phyloP scores from a whole-genome alignment of 2,329 filamentous ascomycete species.

The Sporothrix sp. region DNA sequence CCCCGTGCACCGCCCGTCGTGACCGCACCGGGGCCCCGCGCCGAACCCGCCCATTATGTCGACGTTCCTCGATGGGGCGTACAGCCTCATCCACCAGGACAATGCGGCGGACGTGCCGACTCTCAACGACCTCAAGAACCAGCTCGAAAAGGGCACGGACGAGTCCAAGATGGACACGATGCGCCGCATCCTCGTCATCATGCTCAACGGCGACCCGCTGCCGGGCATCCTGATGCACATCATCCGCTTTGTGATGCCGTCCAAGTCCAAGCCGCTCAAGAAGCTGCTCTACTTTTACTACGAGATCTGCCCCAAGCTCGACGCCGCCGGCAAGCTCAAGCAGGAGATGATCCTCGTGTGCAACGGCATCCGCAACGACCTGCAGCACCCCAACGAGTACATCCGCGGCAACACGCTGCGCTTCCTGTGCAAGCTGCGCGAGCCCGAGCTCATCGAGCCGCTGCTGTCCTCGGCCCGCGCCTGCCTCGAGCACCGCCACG shows the following conservation, averaged over 20 bases:
- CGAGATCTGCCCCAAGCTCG: slow-evolving; percentile 95
- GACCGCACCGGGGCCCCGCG: neutral
- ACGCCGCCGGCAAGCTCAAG: slow-evolving; percentile 86
- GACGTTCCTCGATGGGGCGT: slow-evolving; percentile 86
- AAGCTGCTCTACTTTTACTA: slow-evolving; percentile 99
- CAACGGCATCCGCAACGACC: slow-evolving; percentile 94
- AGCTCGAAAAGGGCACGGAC: slow-evolving; percentile 88
- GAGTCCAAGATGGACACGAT: slow-evolving; percentile 90
- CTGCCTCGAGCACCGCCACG: slow-evolving; percentile 92
- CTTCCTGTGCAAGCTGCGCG: slow-evolving; percentile 92
- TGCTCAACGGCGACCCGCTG: slow-evolving; percentile 97
- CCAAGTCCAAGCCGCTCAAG: slow-evolving; percentile 91
- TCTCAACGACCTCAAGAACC: slow-evolving; percentile 81
- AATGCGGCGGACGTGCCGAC: slow-evolving; percentile 88
- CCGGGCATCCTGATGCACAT: slow-evolving; percentile 97
- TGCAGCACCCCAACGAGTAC: slow-evolving; percentile 97
- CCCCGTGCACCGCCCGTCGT: neutral
- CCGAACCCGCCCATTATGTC: slow-evolving; percentile 58
- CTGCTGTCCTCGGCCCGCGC: slow-evolving; percentile 83
- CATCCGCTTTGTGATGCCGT: slow-evolving; percentile 99
- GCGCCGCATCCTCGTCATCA: slow-evolving; percentile 91
- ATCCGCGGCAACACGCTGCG: slow-evolving; percentile 96
- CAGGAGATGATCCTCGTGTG: slow-evolving; percentile 99
- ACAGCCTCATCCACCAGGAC: slow-evolving; percentile 96
- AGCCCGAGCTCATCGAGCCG: slow-evolving; percentile 92